These are phyloP conservation scores for Neonectria punicea DNA, from an alignment of 2,329 filamentous ascomycete species.

Conservation along the genomic window DNA sequence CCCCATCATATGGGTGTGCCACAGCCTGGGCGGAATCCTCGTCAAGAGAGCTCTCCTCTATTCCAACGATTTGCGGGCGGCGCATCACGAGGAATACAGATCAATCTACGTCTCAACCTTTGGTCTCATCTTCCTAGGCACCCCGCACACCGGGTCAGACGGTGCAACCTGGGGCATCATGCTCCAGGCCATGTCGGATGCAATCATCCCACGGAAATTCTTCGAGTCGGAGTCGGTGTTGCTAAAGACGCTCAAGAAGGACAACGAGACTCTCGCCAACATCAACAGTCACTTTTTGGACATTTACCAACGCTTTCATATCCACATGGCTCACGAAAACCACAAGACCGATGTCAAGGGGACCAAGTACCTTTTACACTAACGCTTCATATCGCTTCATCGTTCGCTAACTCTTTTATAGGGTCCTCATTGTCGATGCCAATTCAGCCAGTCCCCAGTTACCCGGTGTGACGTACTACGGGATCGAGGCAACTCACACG, in stretches of 20 bases:
- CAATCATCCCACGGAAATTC: conserved; percentile 71
- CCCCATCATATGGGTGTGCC: conserved; percentile 80
- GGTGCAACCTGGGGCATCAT: conserved; percentile 74
- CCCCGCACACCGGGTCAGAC: conserved; percentile 77
- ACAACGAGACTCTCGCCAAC: conserved; percentile 78
- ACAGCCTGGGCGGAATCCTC: conserved; percentile 78
- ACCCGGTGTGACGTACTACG: conserved; percentile 76
- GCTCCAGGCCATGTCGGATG: conserved; percentile 74
- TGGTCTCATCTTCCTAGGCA: conserved; percentile 80
- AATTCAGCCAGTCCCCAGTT: conserved; percentile 75
- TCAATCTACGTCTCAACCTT: conserved; percentile 80
- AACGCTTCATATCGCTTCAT: neutral
- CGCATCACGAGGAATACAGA: conserved; percentile 71
- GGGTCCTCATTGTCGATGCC: conserved; percentile 73
- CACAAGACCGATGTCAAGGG: conserved; percentile 76
- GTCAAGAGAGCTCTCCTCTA: conserved; percentile 77
- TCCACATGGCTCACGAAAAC: conserved; percentile 82
- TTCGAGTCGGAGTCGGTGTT: conserved; percentile 75
- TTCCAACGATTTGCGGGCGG: conserved; percentile 68
- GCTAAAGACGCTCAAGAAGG: conserved; percentile 75
- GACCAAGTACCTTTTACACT: conserved; percentile 56
- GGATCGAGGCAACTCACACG: conserved; percentile 78
- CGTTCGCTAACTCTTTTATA: conserved; percentile 33
- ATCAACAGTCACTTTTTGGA: conserved; percentile 80
- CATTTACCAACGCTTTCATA: conserved; percentile 75